These are phyloP conservation scores for Agrocybe pediades DNA, from an alignment of 768 basidiomycete species.

Conservation along the genomic window DNA sequence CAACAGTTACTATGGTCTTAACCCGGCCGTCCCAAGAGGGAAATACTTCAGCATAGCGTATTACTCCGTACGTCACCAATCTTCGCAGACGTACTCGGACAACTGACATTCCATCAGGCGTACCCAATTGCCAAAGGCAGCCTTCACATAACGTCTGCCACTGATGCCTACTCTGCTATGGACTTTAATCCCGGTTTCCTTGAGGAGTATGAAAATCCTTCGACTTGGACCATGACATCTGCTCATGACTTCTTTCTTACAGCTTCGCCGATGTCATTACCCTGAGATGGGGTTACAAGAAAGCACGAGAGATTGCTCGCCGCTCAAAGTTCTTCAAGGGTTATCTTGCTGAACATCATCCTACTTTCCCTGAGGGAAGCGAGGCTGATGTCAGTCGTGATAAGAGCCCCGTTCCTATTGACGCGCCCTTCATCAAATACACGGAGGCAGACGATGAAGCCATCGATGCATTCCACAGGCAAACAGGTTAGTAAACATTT, in stretches of 20 bases:
- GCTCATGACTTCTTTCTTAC: neutral
- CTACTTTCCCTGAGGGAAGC: conserved; percentile 32
- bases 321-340: conserved; percentile 47
- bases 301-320: conserved; percentile 49
- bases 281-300: conserved; percentile 54
- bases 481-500: conserved; percentile 24
- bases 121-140: conserved; percentile 37
- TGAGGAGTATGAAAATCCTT: neutral
- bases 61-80: conserved; percentile 29
- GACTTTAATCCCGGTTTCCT: conserved; percentile 27
- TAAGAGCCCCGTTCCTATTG: conserved; percentile 26
- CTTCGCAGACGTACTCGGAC: neutral
- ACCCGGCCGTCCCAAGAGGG: conserved; percentile 16
- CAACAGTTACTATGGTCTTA: conserved; percentile 25
- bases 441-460: conserved; percentile 37
- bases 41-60: conserved; percentile 29
- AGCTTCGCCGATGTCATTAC: conserved; percentile 44
- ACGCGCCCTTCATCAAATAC: conserved; percentile 36
- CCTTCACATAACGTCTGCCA: conserved; percentile 37
- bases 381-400: conserved; percentile 30
- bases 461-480: conserved; percentile 33
- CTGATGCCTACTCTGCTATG: conserved; percentile 30
- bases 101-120: neutral
- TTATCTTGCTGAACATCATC: conserved; percentile 18
- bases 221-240: neutral